Base-by-base conservation (phyloP, 495 filamentous ascomycete species). In the Talaromyces trachyspermus region DNA sequence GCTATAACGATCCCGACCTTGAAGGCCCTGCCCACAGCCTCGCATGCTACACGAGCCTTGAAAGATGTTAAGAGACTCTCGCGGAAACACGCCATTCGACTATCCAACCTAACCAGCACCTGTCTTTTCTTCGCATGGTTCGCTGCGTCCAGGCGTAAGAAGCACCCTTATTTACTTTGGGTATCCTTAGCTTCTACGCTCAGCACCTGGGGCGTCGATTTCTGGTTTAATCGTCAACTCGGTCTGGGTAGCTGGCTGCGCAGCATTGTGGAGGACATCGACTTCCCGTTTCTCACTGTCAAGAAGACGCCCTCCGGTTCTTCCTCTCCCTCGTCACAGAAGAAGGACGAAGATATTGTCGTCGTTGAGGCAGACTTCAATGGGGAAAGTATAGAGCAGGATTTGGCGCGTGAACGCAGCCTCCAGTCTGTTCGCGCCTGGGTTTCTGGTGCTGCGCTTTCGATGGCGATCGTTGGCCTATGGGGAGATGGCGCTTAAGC, bases 121-220 rank as follows among this genome's bases (percentile, higher is more conserved):
- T 80, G 84, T 19, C 76, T 95, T 54, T 63, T 82, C 24, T 74
- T 88, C 49, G 85, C 89, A 23, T 95, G 79, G 64, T 49, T 70
- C 26, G 68, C 90, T 53, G 89, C 87, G 1, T 85, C 87, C 0
- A 67, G 70, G 3, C 75, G 78, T 43, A 72, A 74, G 50, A 78
- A 81, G 50, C 89, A 95, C 59, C 89, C 89, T 0, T 95, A 91
- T 59, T 78, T 95, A 3, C 57, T 95, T 26, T 95, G 88, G 81
- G 83, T 85, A 23, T 72, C 74, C 11, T 56, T 83, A 0, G 51
- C 69, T 10, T 76, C 86, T 32, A 74, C 74, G 5, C 37, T 76
- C 7, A 66, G 70, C 43, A 76, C 79, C 17, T 76, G 72, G n/a
- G 62, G 72, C 7, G 70, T 76, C 0, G 81, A 83, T 52, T 65